Evolutionary conservation across 2,329 filamentous ascomycete species (phyloP), one percentile per base, ranked within the genome.

Genomic region (Pyrenophora tritici-repentis): DNA sequence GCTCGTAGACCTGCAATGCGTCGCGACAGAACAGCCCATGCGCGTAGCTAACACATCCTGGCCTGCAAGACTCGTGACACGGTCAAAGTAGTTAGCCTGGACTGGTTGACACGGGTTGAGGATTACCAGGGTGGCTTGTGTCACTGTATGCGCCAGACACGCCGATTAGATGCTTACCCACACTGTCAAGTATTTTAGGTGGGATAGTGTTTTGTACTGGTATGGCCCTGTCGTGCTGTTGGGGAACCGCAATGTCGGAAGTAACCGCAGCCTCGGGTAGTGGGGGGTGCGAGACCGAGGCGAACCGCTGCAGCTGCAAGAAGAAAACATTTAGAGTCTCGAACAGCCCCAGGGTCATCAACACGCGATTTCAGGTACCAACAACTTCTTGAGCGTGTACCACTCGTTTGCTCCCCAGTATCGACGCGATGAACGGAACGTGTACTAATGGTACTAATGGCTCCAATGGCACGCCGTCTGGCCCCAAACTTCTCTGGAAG

Each of bases 401-500:
- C 24, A 14, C 16, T 6, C 14, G 8, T 9, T 18, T 8, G 18
- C 8, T 29, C 13, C 8, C 14, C 13, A 10, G 20, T 3, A 5
- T 14, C 22, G 22, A 40, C 34, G 39, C 26, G n/a, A 50, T 52
- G 48, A 53, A 55, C 26, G 54, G 20, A 47, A 53, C 42, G 46
- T 51, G 24, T 47, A 53, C 42, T 47, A 54, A 55, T 20, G 52
- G 24, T 38, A 50, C 33, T 44, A 57, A 62, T 43, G 58, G 54
- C 22, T 50, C 58, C 55, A 70, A 69, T 67, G 66, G 66, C 51
- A 49, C 54, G 3, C 44, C 56, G 13, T 42, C 50, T 38, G 31
- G 50, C 16, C 39, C 61, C 4, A 69, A 66, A 26, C 55, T 68
- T 40, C 61, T 95, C 36, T 94, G 90, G 90, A 80, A 81, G 55